phyloP scores from a whole-genome alignment of 805 yeast species.

The Lachancea lanzarotensis region DNA sequence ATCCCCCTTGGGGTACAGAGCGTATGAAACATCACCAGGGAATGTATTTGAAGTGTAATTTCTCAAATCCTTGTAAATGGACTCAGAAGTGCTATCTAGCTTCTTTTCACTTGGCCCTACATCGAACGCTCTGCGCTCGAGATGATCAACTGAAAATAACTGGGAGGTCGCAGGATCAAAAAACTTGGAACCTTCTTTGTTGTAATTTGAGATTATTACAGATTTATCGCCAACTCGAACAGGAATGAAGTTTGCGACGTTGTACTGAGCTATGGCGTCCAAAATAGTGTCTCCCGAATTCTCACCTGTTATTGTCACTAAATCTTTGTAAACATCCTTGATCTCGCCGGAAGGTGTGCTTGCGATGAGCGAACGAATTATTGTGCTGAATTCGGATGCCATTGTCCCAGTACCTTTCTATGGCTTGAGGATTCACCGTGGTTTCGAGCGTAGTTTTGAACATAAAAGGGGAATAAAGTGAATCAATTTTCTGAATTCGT shows the following conservation, averaged over 20 bases:
- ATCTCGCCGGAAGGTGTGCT: conserved; percentile 33
- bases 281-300: conserved; percentile 31
- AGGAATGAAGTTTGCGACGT: conserved; percentile 34
- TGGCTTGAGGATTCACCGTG: background rate
- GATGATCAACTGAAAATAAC: conserved; percentile 55
- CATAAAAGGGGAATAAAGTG: conserved; percentile 4
- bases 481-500: background rate
- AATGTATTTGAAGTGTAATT: conserved; percentile 59
- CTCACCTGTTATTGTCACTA: conserved; percentile 39
- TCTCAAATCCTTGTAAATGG: conserved; percentile 17
- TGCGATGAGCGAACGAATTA: conserved; percentile 24
- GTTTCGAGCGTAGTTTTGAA: background rate
- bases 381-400: conserved; percentile 20
- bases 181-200: conserved; percentile 45
- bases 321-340: conserved; percentile 34
- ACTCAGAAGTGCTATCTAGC: conserved; percentile 15
- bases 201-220: conserved; percentile 44
- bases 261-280: conserved; percentile 37
- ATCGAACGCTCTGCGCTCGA: conserved; percentile 43
- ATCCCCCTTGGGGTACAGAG: conserved; percentile 35
- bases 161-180: conserved; percentile 46
- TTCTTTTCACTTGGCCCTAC: conserved; percentile 36
- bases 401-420: background rate
- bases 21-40: conserved; percentile 47
- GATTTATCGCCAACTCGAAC: conserved; percentile 31